Evolutionary conservation across 2,329 filamentous ascomycete species (phyloP).

Genomic region (Aureobasidium melanogenum): DNA sequence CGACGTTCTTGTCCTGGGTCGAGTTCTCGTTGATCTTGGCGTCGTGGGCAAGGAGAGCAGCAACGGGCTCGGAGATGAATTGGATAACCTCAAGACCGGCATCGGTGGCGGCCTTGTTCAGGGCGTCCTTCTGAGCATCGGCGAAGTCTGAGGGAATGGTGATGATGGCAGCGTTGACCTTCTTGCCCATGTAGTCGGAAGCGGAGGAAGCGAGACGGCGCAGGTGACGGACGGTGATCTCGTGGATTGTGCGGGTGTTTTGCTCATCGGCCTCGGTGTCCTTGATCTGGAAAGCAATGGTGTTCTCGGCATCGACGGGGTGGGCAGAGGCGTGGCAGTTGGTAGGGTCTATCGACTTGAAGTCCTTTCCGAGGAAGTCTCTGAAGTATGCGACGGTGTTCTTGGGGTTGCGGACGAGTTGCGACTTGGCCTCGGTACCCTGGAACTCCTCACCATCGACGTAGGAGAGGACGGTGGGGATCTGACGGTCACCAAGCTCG

Average conservation of each 20-base stretch:
- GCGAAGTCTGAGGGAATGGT: conserved; percentile 89
- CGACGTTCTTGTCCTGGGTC: conserved; percentile 74
- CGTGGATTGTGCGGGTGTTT: conserved; percentile 66
- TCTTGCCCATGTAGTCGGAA: conserved; percentile 84
- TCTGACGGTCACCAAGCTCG: conserved; percentile 97
- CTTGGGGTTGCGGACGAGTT: conserved; percentile 81
- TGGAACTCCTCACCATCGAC: conserved; percentile 95
- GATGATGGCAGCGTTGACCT: conserved; percentile 89
- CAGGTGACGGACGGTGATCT: conserved; percentile 78
- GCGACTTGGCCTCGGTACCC: conserved; percentile 86
- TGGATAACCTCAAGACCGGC: conserved; percentile 86
- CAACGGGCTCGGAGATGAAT: conserved; percentile 83
- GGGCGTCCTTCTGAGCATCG: conserved; percentile 74
- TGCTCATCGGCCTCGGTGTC: conserved; percentile 47
- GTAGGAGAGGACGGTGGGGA: conserved; percentile 89
- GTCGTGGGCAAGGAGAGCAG: conserved; percentile 84
- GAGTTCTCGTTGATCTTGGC: conserved; percentile 62
- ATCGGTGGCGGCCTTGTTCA: conserved; percentile 67
- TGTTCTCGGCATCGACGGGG: conserved; percentile 63
- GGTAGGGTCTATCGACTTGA: conserved; percentile 93
- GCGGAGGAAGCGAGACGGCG: conserved; percentile 73
- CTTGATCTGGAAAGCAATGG: conserved; percentile 72
- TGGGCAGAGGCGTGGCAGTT: conserved; percentile 91
- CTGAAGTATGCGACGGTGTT: conserved; percentile 96
- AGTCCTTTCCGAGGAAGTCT: conserved; percentile 91